These are phyloP conservation scores for Penicillium corylophilum DNA, from an alignment of 2,329 filamentous ascomycete genomes.

Conservation along the genomic window DNA sequence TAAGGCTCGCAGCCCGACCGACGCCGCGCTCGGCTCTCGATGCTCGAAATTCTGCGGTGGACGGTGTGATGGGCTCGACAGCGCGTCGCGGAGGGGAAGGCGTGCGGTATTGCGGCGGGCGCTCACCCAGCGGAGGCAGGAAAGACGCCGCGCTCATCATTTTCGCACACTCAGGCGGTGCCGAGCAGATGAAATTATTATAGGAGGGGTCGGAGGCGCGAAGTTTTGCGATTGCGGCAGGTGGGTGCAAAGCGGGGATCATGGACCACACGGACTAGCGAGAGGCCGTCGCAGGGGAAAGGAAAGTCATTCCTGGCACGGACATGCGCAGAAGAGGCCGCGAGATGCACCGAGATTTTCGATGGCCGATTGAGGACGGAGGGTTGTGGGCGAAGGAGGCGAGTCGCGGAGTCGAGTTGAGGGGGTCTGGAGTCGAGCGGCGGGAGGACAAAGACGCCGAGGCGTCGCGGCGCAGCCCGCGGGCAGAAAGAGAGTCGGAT, in stretches of 20 bases:
- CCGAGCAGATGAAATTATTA: conserved; percentile 8
- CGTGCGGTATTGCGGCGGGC: conserved; percentile 46
- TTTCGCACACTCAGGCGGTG: conserved; percentile 13
- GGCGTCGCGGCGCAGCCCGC: conserved; percentile 26
- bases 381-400: conserved; percentile 18
- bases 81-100: conserved; percentile 49
- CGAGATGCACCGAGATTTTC: conserved; percentile 19
- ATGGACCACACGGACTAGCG: conserved; percentile 43
- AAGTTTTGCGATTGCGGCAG: conserved; percentile 34
- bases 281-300: conserved; percentile 37
- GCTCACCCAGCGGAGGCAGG: conserved; percentile 32
- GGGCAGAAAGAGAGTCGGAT: conserved; percentile 16
- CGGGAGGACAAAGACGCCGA: conserved; percentile 29
- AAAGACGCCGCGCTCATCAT: conserved; percentile 45
- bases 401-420: conserved; percentile 24
- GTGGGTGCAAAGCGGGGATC: conserved; percentile 43
- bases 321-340: conserved; percentile 25
- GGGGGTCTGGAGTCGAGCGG: conserved; percentile 26
- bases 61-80: conserved; percentile 47
- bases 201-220: conserved; percentile 22
- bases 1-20: conserved; percentile 25
- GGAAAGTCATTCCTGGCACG: conserved; percentile 43
- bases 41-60: conserved; percentile 30
- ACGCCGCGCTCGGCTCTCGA: conserved; percentile 31
- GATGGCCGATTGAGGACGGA: conserved; percentile 21